Evolutionary conservation across 208 protist genomes (phyloP), one percentile per base, ranked within the genome.

Genomic region (Phytomonas sp.): DNA sequence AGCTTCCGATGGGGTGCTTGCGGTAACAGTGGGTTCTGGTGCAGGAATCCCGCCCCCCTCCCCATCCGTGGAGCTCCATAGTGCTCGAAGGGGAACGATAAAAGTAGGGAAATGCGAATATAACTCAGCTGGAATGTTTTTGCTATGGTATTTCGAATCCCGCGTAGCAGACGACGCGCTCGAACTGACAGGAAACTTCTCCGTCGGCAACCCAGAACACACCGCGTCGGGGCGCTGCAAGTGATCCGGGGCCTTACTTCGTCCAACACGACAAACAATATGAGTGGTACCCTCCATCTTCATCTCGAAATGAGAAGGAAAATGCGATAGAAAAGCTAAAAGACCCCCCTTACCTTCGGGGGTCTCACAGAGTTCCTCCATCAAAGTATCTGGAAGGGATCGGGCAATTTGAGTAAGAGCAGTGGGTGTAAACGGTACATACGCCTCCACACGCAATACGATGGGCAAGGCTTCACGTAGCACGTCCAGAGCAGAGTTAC

Each of bases 351-450:
- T 71, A n/a, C 23, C 36, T 8, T 56, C 17, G 0, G 46, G 46
- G 13, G 73, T 60, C 29, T 53, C 40, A 15, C 62, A 64, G 23
- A 78, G 71, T 70, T 64, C 69, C 80, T 91, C 83, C 81, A 82
- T 80, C 46, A 88, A n/a, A 34, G 80, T 78, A n/a, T 59, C 65
- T 43, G 79, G 77, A 15, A 88, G 56, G 59, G 68, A 28, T 56
- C 76, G 81, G n/a, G 76, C 77, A 51, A 91, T 83, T 43, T 91
- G 83, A 34, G 75, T 74, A 33, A 91, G 67, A 23, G 82, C 78
- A 31, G 83, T 88, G 69, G 88, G 88, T 29, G 77, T 85, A 17
- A 62, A 11, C 2, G 85, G 83, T 6, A 91, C 56, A 60, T 76
- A 83, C 3, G 72, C 28, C 32, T 61, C 67, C 30, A 91, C 30